Evolutionary conservation across 371 early-diverging fungal genomes (phyloP).

Genomic region (Rhizopus delemar): DNA sequence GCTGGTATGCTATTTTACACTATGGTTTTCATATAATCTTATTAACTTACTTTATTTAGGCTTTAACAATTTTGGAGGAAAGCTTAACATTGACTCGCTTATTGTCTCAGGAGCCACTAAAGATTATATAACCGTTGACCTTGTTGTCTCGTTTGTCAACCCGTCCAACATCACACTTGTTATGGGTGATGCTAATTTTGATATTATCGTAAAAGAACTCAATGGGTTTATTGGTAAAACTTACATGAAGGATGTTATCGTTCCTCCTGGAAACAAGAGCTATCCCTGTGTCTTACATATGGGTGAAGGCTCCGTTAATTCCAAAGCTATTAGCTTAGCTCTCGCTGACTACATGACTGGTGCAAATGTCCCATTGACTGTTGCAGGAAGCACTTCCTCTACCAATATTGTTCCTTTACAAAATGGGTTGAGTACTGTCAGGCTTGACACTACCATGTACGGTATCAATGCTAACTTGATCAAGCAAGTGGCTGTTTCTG

Average conservation of each 20-base stretch:
- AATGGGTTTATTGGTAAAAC: constrained; percentile 40
- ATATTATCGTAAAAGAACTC: constrained; percentile 39
- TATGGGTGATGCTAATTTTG: constrained; percentile 52
- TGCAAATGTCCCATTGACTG: constrained; percentile 44
- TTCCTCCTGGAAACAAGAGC: constrained; percentile 53
- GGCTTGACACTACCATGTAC: constrained; percentile 43
- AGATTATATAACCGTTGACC: constrained; percentile 36
- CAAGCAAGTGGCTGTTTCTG: constrained; percentile 26
- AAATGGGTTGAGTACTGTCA: constrained; percentile 46
- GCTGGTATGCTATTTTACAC: constrained; percentile 36
- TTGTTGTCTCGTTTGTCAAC: constrained; percentile 43
- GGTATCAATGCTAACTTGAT: constrained; percentile 51
- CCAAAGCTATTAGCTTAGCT: constrained; percentile 28
- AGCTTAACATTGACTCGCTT: constrained; percentile 39
- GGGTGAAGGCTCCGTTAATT: constrained; percentile 26
- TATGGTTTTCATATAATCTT: neutral
- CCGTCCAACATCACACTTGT: constrained; percentile 59
- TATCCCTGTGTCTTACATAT: constrained; percentile 41
- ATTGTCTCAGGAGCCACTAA: constrained; percentile 46
- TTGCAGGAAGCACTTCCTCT: constrained; percentile 42
- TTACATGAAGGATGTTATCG: constrained; percentile 36
- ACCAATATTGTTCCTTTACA: constrained; percentile 48
- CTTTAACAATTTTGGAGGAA: constrained; percentile 48
- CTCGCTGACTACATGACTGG: constrained; percentile 42
- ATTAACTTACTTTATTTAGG: constrained; percentile 22